phyloP scores from a whole-genome alignment of 225 moss, liverwort and hornwort genomes.

The Straminergon stramineum region DNA sequence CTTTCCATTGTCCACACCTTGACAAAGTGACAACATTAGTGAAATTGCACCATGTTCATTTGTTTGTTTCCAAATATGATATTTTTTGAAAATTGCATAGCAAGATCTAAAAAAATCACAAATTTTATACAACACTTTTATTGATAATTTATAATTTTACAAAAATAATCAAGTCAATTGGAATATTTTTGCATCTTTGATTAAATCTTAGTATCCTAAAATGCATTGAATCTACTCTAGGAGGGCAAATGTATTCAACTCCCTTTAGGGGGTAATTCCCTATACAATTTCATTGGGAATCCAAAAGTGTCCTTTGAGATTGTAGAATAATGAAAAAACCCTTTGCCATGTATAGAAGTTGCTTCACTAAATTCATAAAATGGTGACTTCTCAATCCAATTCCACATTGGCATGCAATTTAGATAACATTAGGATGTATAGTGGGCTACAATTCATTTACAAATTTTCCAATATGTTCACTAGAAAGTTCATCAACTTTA shows the following conservation, averaged over 20 bases:
- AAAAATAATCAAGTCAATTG: background rate
- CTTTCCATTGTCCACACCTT: background rate
- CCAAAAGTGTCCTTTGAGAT: background rate
- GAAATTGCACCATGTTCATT: background rate
- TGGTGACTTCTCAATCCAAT: background rate
- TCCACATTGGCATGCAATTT: background rate
- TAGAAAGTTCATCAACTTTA: no score
- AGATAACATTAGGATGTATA: background rate
- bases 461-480: no score
- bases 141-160: background rate
- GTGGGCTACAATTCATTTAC: no score
- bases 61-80: background rate
- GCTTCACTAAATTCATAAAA: background rate
- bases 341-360: background rate
- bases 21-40: background rate
- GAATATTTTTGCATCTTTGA: fast-evolving
- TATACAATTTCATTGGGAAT: background rate
- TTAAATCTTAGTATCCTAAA: background rate
- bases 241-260: background rate
- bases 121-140: background rate
- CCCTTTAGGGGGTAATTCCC: fast-evolving
- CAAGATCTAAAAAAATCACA: background rate
- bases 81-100: background rate
- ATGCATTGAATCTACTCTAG: fast-evolving
- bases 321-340: background rate